A percentile compares a stretch with the other conserved stretches of the same genome.
phyloP scores from a whole-genome alignment of 495 filamentous ascomycete species.

The Podospora australis region DNA sequence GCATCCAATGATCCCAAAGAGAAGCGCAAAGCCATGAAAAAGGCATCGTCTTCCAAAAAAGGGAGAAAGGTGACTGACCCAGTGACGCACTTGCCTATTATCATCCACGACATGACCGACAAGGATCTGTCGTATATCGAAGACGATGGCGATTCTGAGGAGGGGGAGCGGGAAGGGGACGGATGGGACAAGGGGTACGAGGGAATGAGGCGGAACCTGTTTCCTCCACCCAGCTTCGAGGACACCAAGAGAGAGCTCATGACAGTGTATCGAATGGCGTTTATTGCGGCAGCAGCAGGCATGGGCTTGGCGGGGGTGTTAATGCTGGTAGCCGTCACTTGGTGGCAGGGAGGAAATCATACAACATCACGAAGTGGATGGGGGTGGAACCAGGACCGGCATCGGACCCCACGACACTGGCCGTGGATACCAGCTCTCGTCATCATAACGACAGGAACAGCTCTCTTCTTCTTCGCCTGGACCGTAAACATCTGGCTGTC shows the following conservation, averaged over 20 bases:
- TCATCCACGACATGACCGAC: conserved; percentile 57
- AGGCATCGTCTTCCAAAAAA: conserved; percentile 28
- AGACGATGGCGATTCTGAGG: conserved; percentile 40
- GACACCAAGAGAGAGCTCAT: conserved; percentile 43
- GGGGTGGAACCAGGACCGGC: neutral
- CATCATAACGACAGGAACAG: conserved; percentile 19
- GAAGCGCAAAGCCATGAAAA: conserved; percentile 53
- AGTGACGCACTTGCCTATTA: conserved; percentile 60
- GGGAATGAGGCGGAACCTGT: conserved; percentile 49
- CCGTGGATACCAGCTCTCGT: neutral
- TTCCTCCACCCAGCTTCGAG: conserved; percentile 56
- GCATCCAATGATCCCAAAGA: conserved; percentile 46
- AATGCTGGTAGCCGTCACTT: too few relatives aligned
- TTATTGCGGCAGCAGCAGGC: conserved; percentile 4
- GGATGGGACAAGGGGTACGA: conserved; percentile 21
- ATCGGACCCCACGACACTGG: neutral
- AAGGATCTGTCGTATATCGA: conserved; percentile 50
- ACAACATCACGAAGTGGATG: too few relatives aligned
- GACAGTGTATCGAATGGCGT: conserved; percentile 36
- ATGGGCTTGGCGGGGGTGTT: conserved; percentile 1
- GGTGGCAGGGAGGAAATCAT: too few relatives aligned
- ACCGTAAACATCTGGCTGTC: conserved; percentile 46
- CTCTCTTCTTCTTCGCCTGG: conserved; percentile 32
- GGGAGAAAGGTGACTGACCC: conserved; percentile 65
- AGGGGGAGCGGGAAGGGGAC: conserved; percentile 37